phyloP scores from a whole-genome alignment of 176 grass and related monocot species.

The Neostapfia colusana region DNA sequence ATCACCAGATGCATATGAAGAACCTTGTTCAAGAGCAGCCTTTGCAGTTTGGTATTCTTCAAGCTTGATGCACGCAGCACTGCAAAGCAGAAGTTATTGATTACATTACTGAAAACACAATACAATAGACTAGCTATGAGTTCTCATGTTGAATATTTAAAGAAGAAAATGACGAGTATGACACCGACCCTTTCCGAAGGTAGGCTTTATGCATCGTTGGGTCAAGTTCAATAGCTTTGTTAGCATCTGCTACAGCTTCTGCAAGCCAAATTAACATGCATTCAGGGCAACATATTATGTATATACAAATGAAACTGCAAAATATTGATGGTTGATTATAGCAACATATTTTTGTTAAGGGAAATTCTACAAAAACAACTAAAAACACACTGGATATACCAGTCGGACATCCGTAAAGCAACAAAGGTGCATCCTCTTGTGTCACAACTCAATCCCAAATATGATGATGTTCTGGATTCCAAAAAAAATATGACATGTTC shows the following conservation, averaged over 20 bases:
- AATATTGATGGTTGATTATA: neutral
- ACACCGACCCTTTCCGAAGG: slow-evolving; percentile 69
- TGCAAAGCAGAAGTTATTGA: slow-evolving; percentile 28
- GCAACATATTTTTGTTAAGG: neutral
- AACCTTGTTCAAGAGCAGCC: slow-evolving; percentile 71
- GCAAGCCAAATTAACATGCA: slow-evolving; percentile 28
- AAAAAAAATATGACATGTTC: neutral
- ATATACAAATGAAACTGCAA: neutral
- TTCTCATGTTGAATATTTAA: neutral
- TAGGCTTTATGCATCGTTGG: slow-evolving; percentile 71
- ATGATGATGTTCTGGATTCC: neutral
- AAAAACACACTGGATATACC: neutral
- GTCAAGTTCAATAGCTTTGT: slow-evolving; percentile 81
- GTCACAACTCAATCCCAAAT: neutral
- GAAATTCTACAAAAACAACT: neutral
- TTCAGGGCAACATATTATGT: slow-evolving; percentile 18
- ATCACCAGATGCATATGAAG: slow-evolving; percentile 57
- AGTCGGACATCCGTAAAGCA: neutral
- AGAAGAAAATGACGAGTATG: slow-evolving; percentile 1
- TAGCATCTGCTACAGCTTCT: slow-evolving; percentile 87
- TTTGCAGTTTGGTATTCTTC: slow-evolving; percentile 95
- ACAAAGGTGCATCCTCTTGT: neutral
- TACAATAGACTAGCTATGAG: neutral
- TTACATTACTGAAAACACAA: slow-evolving; percentile 22
- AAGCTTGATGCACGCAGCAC: slow-evolving; percentile 77